Base-by-base conservation (phyloP, 176 grass and related monocot genomes). In the Cymbopogon citratus region DNA sequence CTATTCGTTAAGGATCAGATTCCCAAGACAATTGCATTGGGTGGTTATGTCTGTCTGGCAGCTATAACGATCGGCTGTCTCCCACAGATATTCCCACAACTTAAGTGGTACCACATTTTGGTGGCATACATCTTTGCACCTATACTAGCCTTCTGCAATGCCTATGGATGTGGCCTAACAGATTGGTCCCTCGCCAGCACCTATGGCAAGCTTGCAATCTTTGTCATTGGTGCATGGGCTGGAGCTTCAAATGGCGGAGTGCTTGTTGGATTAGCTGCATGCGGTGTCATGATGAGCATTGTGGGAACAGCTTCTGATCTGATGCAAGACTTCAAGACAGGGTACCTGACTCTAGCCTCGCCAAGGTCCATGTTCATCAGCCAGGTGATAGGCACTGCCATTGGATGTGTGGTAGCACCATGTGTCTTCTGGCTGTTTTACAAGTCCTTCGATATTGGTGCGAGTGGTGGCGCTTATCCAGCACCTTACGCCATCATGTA, bases 161-260 rank as follows among this genome's bases (percentile, higher is more conserved):
- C 68, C n/a, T 71, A 71, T 44, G 68, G 68, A 71, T 3, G 21
- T 3, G 94, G 94, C 21, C 91, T 97, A 38, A 97, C 91, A 0
- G 94, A 97, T 36, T 97, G 94, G 94, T 94, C 91, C 21, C 85
- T 97, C 38, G 89, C 89, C 0, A 94, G 85, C 6, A 88, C 87
- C 57, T 94, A 94, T 12, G 94, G 94, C 57, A 97, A 97, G 83
- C 91, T 97, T 28, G 87, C 91, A 3, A 97, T 97, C 38, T 97
- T 97, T 54, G 26, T 46, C 87, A 12, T 90, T 94, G 91, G 94
- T 19, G 87, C 91, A 16, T 97, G 94, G 91, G 89, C 85, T 13
- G 94, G 94, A 24, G 24, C 1, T 64, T 78, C 7, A 57, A 12
- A 88, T n/a, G 88, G 91, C 0, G 91, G 88, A 12, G 88, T 93